phyloP scores from a whole-genome alignment of 2,329 filamentous ascomycete genomes.

The Colletotrichum filicis region DNA sequence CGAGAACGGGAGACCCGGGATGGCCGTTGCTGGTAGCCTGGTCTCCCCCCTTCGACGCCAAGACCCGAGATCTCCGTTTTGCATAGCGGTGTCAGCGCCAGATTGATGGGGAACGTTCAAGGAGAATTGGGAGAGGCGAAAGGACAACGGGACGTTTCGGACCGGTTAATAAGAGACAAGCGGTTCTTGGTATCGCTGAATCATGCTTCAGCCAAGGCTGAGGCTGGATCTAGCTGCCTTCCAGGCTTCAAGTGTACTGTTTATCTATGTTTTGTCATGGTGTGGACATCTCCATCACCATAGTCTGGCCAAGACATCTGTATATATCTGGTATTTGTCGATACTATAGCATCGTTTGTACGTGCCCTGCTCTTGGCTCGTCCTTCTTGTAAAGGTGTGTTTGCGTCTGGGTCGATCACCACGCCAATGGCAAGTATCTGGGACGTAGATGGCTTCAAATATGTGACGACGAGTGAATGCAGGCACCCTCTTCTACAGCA shows the following conservation, averaged over 20 bases:
- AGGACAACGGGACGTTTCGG: too few relatives aligned
- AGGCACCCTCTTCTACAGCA: too few relatives aligned
- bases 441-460: too few relatives aligned
- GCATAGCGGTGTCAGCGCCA: neutral
- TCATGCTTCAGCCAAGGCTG: neutral
- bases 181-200: neutral
- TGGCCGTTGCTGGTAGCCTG: neutral
- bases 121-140: too few relatives aligned
- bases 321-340: neutral
- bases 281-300: neutral
- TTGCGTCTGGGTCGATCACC: neutral
- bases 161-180: too few relatives aligned
- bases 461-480: too few relatives aligned
- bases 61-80: conserved; percentile 2
- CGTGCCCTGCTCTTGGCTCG: neutral
- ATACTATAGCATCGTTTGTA: neutral
- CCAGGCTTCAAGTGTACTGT: too few relatives aligned
- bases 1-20: neutral
- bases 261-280: neutral
- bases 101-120: too few relatives aligned
- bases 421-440: neutral
- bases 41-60: conserved; percentile 6
- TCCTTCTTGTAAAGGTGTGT: neutral
- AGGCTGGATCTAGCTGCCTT: too few relatives aligned
- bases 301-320: neutral